Evolutionary conservation across 2,329 filamentous ascomycete species (phyloP).

Genomic region (Thermochaetoides dissita): DNA sequence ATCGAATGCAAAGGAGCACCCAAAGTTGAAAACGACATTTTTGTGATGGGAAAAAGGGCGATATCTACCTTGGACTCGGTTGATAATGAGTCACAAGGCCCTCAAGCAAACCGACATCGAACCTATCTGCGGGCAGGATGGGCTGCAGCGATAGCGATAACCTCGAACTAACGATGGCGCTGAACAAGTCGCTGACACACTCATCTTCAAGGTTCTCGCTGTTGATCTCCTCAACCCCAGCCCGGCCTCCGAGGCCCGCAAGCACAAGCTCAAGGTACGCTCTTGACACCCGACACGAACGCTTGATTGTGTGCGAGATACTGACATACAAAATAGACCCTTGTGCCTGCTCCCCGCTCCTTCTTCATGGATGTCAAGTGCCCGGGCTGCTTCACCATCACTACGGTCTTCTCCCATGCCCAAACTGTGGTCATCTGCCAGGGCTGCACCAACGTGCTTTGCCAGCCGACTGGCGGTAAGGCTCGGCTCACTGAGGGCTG

Average conservation of each 20-base stretch:
- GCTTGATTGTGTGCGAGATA: not conserved
- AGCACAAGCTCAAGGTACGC: conserved; percentile 99
- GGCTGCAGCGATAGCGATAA: not conserved
- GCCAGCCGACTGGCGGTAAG: conserved; percentile 99
- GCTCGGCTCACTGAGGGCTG: conserved; percentile 97
- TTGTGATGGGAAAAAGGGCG: too few relatives aligned
- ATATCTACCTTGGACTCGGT: too few relatives aligned
- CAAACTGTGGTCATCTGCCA: conserved; percentile 99
- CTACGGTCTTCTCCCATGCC: conserved; percentile 99
- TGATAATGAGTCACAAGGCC: too few relatives aligned
- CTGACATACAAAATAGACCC: conserved; percentile 43
- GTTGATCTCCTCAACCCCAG: conserved; percentile 99
- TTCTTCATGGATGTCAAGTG: conserved; percentile 99
- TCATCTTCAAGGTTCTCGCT: conserved; percentile 75
- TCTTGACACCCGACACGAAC: not conserved
- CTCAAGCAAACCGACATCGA: too few relatives aligned
- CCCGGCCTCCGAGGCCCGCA: conserved; percentile 93
- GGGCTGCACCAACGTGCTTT: conserved; percentile 97
- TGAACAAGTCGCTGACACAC: conserved; percentile 29
- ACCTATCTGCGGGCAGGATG: too few relatives aligned
- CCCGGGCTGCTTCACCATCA: conserved; percentile 99
- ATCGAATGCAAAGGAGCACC: conserved; percentile 1
- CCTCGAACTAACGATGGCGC: not conserved
- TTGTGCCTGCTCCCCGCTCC: conserved; percentile 90
- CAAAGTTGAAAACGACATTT: too few relatives aligned